Base-by-base conservation (phyloP, 2,329 filamentous ascomycete species). In the Chaetomiaceae sp. region DNA sequence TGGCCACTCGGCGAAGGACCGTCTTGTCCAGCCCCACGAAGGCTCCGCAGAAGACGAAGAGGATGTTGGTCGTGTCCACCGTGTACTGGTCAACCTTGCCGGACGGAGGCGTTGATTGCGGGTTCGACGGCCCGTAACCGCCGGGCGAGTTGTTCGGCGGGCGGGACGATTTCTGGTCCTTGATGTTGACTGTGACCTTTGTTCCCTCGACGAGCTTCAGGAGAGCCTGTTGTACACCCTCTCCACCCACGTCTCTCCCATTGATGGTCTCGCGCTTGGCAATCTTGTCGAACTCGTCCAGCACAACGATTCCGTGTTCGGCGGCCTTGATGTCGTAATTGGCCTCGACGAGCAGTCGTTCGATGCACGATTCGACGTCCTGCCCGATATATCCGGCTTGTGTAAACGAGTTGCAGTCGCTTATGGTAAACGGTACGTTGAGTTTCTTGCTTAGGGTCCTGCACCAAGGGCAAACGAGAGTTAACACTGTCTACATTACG, bases 231-330 rank as follows among this genome's bases (percentile, higher is more conserved):
- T 99, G 93, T 0, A 97, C 93, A 47, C 93, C 93, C 72, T 97
- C 93, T 19, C 93, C 93, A 16, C 91, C 88, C 3, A 99, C 93
- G 63, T 99, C 93, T 60, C 95, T 87, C 17, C 91, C 92, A 54
- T 95, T 90, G 54, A 82, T 83, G 14, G 91, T 86, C 65, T 93
- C 92, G 21, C 89, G 83, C 33, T 87, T 88, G 2, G 93, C 91
- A 52, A 97, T 91, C 71, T 99, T 99, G 73, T 99, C 93, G 49
- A 99, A 89, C 70, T 99, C 93, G 61, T 99, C 93, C 17, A 99
- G 76, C 50, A 95, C 93, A 41, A 99, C 89, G 50, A 99, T 97
- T 5, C 93, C 93, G 47, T 88, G 82, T 65, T 99, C 92, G 7
- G 90, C 86, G 48, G 86, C 83, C 52, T 83, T 82, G 23, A 93